Percentiles rank a stretch among this genome's conserved stretches.
These are phyloP conservation scores for Skeletonema costatum DNA, from an alignment of 108 stramenopile species.

Conservation along the genomic window DNA sequence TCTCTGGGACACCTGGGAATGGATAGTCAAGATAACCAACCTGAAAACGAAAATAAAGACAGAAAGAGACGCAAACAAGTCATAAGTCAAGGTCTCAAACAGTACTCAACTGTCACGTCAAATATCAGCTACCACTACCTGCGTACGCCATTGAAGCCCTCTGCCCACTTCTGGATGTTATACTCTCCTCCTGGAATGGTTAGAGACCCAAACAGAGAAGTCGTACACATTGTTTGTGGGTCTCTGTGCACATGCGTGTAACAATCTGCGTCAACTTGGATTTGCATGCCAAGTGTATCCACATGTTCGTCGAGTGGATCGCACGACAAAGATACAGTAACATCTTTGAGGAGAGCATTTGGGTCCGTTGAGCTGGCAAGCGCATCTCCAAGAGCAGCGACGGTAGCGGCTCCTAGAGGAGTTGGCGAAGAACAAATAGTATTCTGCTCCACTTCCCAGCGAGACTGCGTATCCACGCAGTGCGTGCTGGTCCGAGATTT, in stretches of 20 bases:
- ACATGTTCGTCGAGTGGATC: conserved; percentile 8
- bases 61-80: background rate
- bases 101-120: background rate
- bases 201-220: conserved; percentile 49
- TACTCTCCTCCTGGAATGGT: conserved; percentile 48
- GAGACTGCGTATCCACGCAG: conserved; percentile 25
- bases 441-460: conserved; percentile 17
- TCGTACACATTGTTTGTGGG: conserved; percentile 60
- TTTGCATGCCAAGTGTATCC: conserved; percentile 24
- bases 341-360: conserved; percentile 27
- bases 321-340: conserved; percentile 19
- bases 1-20: conserved; percentile 20
- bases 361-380: conserved; percentile 11
- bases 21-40: conserved; percentile 48
- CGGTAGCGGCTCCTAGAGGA: background rate
- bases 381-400: conserved; percentile 20
- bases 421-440: conserved; percentile 35
- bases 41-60: background rate
- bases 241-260: conserved; percentile 59
- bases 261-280: conserved; percentile 43
- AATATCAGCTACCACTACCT: background rate
- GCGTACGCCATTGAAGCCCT: conserved; percentile 21
- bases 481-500: conserved; percentile 19
- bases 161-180: conserved; percentile 42
- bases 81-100: background rate